Evolutionary conservation across 2,329 filamentous ascomycete genomes (phyloP).

Genomic region (Calonectria multiphialidica): DNA sequence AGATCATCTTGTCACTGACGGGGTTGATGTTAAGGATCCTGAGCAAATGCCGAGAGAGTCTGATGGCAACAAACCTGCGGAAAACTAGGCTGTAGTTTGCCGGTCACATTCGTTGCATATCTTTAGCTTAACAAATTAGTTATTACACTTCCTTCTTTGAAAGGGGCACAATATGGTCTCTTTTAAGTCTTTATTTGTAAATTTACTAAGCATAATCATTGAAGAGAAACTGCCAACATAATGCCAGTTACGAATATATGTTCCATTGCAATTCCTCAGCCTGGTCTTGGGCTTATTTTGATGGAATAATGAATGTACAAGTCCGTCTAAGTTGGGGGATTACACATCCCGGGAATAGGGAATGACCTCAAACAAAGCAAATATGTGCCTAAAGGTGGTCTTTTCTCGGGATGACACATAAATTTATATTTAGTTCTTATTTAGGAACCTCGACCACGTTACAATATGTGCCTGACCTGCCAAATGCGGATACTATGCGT

Average conservation of each 20-base stretch:
- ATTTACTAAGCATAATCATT: too few species aligned
- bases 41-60: neutral
- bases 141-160: neutral
- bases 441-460: neutral
- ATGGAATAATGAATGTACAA: neutral
- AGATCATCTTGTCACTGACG: neutral
- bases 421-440: neutral
- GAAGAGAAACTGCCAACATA: neutral
- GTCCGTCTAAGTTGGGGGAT: neutral
- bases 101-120: neutral
- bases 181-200: neutral
- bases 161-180: neutral
- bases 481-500: neutral
- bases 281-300: neutral
- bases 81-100: neutral
- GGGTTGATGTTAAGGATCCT: conserved; percentile 14
- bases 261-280: neutral
- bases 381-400: neutral
- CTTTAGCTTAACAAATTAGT: neutral
- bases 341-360: neutral
- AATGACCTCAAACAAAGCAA: neutral
- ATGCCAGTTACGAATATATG: neutral
- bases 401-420: neutral
- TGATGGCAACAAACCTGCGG: neutral
- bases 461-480: neutral